These are phyloP conservation scores for Cadophora luteo-olivacea DNA, from an alignment of 2,329 filamentous ascomycete genomes.

Conservation along the genomic window DNA sequence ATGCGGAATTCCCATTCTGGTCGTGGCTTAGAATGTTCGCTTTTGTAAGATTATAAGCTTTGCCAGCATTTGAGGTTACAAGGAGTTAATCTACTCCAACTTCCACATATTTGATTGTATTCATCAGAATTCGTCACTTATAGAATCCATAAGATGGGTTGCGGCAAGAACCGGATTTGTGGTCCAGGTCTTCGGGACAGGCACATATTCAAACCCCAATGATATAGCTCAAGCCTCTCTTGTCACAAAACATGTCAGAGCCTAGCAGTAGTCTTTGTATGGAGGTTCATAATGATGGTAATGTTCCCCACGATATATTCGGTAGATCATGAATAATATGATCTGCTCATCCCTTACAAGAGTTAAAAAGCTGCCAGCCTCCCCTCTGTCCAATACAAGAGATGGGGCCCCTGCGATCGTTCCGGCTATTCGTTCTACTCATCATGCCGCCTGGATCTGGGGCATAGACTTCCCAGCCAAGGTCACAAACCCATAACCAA, in stretches of 20 bases:
- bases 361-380: neutral
- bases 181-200: neutral
- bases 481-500: neutral
- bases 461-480: neutral
- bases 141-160: neutral
- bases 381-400: neutral
- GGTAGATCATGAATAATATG: neutral
- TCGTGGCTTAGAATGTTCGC: neutral
- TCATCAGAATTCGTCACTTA: neutral
- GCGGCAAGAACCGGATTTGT: conserved; percentile 9
- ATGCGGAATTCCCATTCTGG: neutral
- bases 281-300: neutral
- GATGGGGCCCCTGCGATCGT: neutral
- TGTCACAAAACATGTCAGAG: neutral
- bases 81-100: neutral
- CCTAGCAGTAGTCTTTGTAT: neutral
- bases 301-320: neutral
- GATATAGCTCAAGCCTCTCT: neutral
- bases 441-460: no score
- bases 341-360: neutral
- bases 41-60: neutral
- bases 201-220: neutral
- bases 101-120: neutral
- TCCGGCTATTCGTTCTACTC: neutral
- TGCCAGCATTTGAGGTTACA: neutral